Percentiles rank a stretch among this genome's conserved stretches.
Conservation (phyloP, 2,329 filamentous ascomycete species). For the Coniochaeta sp. region DNA sequence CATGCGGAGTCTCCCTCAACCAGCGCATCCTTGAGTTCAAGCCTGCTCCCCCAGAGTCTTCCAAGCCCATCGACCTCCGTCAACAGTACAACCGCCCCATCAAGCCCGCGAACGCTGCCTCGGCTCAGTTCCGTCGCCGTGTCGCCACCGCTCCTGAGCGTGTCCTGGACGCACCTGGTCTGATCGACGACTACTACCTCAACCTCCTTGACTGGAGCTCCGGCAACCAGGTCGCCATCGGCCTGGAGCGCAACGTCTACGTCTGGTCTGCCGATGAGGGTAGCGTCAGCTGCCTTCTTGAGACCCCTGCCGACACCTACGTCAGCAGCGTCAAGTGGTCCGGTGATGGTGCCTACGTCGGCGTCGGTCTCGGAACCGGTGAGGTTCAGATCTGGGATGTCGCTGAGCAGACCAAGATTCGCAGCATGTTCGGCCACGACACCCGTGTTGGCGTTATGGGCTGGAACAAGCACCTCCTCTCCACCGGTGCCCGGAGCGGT, state of each 20-base stretch:
- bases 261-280: constrained; percentile 97
- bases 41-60: constrained; percentile 94
- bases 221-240: constrained; percentile 95
- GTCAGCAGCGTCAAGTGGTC: constrained; percentile 99
- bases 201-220: constrained; percentile 98
- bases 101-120: constrained; percentile 64
- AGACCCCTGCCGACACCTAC: constrained; percentile 86
- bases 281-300: constrained; percentile 78
- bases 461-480: constrained; percentile 98
- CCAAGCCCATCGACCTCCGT: constrained; percentile 93
- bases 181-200: constrained; percentile 98
- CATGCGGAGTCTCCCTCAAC: constrained; percentile 88
- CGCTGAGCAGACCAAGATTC: constrained; percentile 87
- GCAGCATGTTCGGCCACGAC: constrained; percentile 97
- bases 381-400: constrained; percentile 99
- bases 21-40: constrained; percentile 97
- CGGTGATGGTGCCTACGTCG: constrained; percentile 90
- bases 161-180: constrained; percentile 88
- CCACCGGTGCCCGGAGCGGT: constrained; percentile 88
- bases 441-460: constrained; percentile 96
- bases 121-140: constrained; percentile 83
- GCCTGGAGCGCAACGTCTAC: constrained; percentile 93
- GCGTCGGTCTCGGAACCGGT: constrained; percentile 87
- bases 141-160: constrained; percentile 93
- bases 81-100: constrained; percentile 97